phyloP scores from a whole-genome alignment of 306 rosid species.

The Cicer pinnatifidum region DNA sequence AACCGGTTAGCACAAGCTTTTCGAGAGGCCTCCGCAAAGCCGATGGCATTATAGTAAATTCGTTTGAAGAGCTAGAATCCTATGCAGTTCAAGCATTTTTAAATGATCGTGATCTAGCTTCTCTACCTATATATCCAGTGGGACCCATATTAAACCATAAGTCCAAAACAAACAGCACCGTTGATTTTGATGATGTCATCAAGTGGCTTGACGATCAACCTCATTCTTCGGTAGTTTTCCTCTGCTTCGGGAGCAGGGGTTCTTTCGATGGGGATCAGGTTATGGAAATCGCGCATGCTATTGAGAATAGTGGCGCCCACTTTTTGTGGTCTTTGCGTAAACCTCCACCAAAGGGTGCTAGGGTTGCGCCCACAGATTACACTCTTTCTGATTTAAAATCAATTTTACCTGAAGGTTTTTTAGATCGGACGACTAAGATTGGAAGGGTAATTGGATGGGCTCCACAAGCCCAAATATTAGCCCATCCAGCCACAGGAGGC shows the following conservation, averaged over 20 bases:
- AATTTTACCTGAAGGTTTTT: background rate
- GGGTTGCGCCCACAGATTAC: background rate
- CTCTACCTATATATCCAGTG: slow-evolving; percentile 50
- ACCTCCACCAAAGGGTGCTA: background rate
- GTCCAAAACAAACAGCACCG: background rate
- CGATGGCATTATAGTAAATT: slow-evolving; percentile 59
- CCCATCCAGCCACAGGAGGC: too few species aligned
- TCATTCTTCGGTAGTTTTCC: background rate
- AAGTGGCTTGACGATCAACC: too few species aligned
- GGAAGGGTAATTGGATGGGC: too few species aligned
- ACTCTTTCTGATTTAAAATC: background rate
- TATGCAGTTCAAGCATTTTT: slow-evolving; percentile 45
- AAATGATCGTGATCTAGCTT: background rate
- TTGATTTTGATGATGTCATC: slow-evolving; percentile 17
- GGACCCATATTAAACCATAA: slow-evolving; percentile 55
- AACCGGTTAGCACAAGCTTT: background rate
- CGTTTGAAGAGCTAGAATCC: slow-evolving; percentile 54
- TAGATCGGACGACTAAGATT: background rate
- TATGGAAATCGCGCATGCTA: background rate
- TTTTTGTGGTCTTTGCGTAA: slow-evolving; percentile 5
- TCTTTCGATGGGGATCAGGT: background rate
- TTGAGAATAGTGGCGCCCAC: background rate
- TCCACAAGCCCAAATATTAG: too few species aligned
- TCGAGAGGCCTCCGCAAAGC: slow-evolving; percentile 17
- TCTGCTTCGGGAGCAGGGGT: background rate